Evolutionary conservation across 139 green algal species (phyloP).

Genomic region (Diplosphaera chodatii): DNA sequence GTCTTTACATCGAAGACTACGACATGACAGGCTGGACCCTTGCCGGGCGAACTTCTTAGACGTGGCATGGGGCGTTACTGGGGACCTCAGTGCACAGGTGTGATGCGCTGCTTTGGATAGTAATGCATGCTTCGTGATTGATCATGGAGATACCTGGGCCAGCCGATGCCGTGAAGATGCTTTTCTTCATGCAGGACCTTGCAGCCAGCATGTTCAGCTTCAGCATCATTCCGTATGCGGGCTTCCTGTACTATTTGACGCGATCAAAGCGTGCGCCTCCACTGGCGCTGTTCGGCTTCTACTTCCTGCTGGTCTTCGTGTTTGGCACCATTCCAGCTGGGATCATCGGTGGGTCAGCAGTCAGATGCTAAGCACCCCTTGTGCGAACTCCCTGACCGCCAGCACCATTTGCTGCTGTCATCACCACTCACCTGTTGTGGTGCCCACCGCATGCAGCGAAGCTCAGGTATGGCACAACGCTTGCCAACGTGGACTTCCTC

Average conservation of each 20-base stretch:
- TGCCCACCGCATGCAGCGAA: too few species aligned
- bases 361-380: too few species aligned
- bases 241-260: conserved; percentile 86
- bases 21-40: too few species aligned
- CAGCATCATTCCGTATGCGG: conserved; percentile 86
- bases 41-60: conserved; percentile 3
- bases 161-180: too few species aligned
- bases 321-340: conserved; percentile 86
- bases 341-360: conserved; percentile 84
- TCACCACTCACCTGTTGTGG: too few species aligned
- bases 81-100: not conserved
- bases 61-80: conserved; percentile 12
- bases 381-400: too few species aligned
- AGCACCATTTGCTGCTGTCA: too few species aligned
- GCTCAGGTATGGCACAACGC: conserved; percentile 61
- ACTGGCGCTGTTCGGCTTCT: conserved; percentile 82
- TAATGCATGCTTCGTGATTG: too few species aligned
- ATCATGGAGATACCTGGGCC: too few species aligned
- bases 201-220: conserved; percentile 78
- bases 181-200: conserved; percentile 39
- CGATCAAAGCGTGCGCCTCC: conserved; percentile 49
- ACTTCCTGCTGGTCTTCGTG: conserved; percentile 97
- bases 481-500: conserved; percentile 96
- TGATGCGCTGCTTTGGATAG: too few species aligned
- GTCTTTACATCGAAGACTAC: too few species aligned